Conservation (phyloP, 306 rosid genomes). For the Glycyrrhiza uralensis region DNA sequence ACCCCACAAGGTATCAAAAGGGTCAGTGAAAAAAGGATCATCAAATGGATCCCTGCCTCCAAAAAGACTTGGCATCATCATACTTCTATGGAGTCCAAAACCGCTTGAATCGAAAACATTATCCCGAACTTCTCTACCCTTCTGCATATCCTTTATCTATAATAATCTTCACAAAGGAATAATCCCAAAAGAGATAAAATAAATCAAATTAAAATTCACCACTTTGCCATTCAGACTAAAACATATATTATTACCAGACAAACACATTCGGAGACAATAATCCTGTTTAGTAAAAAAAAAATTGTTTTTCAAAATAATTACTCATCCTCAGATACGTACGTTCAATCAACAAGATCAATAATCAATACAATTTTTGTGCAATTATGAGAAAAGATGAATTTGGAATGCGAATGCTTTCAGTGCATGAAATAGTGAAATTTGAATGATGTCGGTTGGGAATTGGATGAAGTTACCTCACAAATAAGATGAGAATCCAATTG, state of each 20-base stretch:
- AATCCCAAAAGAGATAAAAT: not conserved
- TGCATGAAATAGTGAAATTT: not conserved
- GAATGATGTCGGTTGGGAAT: not conserved
- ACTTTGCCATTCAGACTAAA: not conserved
- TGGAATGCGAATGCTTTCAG: not conserved
- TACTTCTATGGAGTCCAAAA: slow-evolving; percentile 45
- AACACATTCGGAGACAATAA: no score
- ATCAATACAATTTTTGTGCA: no score
- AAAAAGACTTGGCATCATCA: slow-evolving; percentile 49
- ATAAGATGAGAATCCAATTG: not conserved
- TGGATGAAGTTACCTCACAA: slow-evolving; percentile 5
- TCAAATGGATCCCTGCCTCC: slow-evolving; percentile 77
- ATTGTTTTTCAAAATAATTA: no score
- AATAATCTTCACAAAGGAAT: slow-evolving; percentile 9
- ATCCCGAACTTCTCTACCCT: slow-evolving; percentile 39
- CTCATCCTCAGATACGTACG: no score
- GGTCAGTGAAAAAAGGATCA: slow-evolving; percentile 71
- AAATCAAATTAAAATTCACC: not conserved
- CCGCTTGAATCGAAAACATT: slow-evolving; percentile 33
- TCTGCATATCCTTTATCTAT: slow-evolving; percentile 47
- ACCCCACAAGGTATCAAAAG: slow-evolving; percentile 38
- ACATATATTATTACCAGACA: no score
- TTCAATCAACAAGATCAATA: no score
- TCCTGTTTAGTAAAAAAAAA: no score
- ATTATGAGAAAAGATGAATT: not conserved